Conservation (phyloP, 2,329 filamentous ascomycete species). For the Salinomyces thailandicus region DNA sequence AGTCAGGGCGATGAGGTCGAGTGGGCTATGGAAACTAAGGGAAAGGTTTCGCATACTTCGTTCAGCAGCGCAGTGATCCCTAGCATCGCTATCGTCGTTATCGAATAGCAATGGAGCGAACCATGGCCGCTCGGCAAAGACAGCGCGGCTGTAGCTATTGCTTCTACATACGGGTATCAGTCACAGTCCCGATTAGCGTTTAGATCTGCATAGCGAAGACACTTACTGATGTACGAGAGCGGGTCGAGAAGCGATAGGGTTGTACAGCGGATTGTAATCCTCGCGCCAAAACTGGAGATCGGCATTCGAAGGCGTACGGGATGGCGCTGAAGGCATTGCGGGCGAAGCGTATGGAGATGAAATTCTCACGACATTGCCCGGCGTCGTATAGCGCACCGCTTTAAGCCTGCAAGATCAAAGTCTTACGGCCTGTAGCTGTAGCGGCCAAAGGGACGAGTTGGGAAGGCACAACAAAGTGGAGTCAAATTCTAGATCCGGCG, state of each 20-base stretch:
- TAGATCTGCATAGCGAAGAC: not conserved
- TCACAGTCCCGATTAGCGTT: no score
- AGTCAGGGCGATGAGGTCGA: not conserved
- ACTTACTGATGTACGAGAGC: slow-evolving; percentile 41
- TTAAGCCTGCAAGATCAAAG: no score
- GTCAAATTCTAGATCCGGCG: no score
- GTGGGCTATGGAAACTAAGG: no score
- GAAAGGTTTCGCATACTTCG: no score
- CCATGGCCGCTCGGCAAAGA: slow-evolving; percentile 53
- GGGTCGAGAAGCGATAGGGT: slow-evolving; percentile 39
- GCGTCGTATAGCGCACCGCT: no score
- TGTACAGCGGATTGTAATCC: slow-evolving; percentile 43
- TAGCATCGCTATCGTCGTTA: slow-evolving; percentile 62
- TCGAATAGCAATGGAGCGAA: slow-evolving; percentile 61
- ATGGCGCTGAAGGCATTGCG: slow-evolving; percentile 4
- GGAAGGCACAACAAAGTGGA: not conserved
- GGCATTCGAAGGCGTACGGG: slow-evolving; percentile 7
- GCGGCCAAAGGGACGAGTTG: not conserved
- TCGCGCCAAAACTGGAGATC: slow-evolving; percentile 22
- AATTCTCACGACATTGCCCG: not conserved
- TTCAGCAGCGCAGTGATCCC: slow-evolving; percentile 72
- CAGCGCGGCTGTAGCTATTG: slow-evolving; percentile 32
- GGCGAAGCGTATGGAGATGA: not conserved
- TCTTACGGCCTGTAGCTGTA: not conserved
- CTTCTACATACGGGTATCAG: slow-evolving; percentile 27